These are phyloP conservation scores for Dendrocalamus latiflorus DNA, from an alignment of 202 grass and related monocot species.

Conservation along the genomic window DNA sequence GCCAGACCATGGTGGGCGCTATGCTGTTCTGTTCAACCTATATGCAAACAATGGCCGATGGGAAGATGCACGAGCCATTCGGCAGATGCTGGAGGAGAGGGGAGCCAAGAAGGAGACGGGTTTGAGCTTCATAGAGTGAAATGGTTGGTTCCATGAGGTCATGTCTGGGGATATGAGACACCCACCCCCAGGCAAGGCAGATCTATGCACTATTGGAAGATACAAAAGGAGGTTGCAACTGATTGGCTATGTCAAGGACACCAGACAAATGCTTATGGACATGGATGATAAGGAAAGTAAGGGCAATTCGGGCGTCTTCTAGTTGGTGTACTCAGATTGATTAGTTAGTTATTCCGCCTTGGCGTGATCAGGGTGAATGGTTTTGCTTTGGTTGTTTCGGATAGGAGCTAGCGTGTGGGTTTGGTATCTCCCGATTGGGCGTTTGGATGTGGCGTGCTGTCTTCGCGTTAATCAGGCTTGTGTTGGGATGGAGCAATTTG, in stretches of 20 bases:
- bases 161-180: constrained; percentile 21
- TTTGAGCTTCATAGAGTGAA: constrained; percentile 54
- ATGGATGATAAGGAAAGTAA: constrained; percentile 43
- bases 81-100: constrained; percentile 47
- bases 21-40: constrained; percentile 58
- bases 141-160: constrained; percentile 39
- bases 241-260: constrained; percentile 38
- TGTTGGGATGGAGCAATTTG: background rate
- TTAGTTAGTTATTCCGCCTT: background rate
- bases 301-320: background rate
- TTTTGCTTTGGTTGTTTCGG: background rate
- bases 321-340: background rate
- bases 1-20: constrained; percentile 57
- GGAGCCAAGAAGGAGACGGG: constrained; percentile 55
- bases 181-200: background rate
- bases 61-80: constrained; percentile 50
- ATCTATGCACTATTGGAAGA: constrained; percentile 28
- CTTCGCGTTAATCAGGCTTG: background rate
- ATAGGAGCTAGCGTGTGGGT: background rate
- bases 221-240: constrained; percentile 27
- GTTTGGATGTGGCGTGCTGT: background rate
- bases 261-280: constrained; percentile 12
- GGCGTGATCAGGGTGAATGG: background rate
- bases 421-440: background rate
- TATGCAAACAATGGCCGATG: constrained; percentile 49